Evolutionary conservation across 176 grass and related monocot species (phyloP), one percentile per base, ranked within the genome.

Genomic region (Tillandsia fasciculata): DNA sequence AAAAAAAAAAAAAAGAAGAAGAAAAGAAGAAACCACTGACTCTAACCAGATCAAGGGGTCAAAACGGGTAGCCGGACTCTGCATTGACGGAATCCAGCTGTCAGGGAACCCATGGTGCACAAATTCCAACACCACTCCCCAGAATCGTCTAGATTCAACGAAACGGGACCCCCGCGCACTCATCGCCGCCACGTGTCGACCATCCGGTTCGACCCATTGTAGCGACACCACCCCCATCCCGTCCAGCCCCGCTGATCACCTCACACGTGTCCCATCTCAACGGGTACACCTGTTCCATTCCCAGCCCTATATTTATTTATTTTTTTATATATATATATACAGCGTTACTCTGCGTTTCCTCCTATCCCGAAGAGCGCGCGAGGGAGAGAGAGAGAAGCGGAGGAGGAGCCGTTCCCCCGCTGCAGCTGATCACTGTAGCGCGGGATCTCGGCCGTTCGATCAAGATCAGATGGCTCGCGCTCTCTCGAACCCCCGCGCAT

Each of bases 381-480:
- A 24, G 24, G 24, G 15, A 12, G 53, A n/a, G 13, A n/a, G 12
- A 58, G 54, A 14, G 53, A 57, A 18, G 53, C 15, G 17, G 12
- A 54, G 12, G 9, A 54, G 52, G 24, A 42, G 53, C 53, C 53
- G 53, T 2, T 58, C 54, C 54, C 12, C 15, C 54, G 54, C 54
- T 58, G 9, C 9, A 58, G 54, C 14, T 49, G 67, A 50, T 69
- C 47, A 18, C 15, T 48, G 67, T 17, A 23, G 48, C 13, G 67
- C 49, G 14, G 53, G 33, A 58, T 58, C 14, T 9, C 13, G 18
- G 14, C 53, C 28, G 9, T 23, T 22, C 11, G 26, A 24, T 61
- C 28, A 17, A 10, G 12, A 52, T 49, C 70, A 56, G 13, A 72
- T 72, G 53, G 70, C 70, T 63, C 70, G 70, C 2, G 53, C 53